These are phyloP conservation scores for Dactylellina haptotyla DNA, from an alignment of 2,329 filamentous ascomycete species.

Conservation along the genomic window DNA sequence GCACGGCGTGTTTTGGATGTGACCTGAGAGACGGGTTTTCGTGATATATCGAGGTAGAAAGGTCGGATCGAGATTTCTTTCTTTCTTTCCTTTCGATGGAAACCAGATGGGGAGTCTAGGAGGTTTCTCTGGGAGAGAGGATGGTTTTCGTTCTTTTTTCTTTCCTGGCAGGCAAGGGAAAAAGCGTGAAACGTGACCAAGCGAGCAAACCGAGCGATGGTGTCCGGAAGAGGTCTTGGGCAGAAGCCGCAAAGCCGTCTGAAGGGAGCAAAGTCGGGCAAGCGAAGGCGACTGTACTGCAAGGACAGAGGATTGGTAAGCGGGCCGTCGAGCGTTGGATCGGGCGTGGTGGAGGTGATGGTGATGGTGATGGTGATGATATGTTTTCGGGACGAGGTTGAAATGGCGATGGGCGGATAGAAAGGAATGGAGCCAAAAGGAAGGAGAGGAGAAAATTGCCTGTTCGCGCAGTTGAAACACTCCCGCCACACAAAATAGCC, in stretches of 20 bases:
- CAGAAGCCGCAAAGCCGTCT: neutral
- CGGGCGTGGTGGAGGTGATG: neutral
- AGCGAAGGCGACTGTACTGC: neutral
- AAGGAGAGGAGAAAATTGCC: constrained; percentile 30
- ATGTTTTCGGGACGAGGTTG: neutral
- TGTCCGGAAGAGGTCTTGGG: constrained; percentile 28
- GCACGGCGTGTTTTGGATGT: constrained; percentile 51
- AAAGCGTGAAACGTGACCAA: constrained; percentile 53
- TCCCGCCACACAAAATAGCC: constrained; percentile 24
- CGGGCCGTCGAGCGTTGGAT: neutral
- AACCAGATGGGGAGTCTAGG: constrained; percentile 7
- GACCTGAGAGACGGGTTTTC: neutral
- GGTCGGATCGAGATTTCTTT: neutral
- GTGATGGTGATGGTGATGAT: neutral
- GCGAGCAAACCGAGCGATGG: constrained; percentile 45
- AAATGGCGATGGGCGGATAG: constrained; percentile 34
- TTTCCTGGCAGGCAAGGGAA: constrained; percentile 28
- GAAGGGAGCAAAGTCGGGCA: neutral
- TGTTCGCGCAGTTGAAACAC: constrained; percentile 44
- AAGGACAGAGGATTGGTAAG: constrained; percentile 2
- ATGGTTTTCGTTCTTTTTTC: no score
- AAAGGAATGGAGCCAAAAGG: constrained; percentile 24
- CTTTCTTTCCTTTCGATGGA: no score
- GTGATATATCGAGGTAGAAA: constrained; percentile 5
- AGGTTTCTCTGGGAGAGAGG: neutral